Percentiles rank a stretch among this genome's conserved stretches.
phyloP scores from a whole-genome alignment of 2,329 filamentous ascomycete species.

The Penicillium digitatum region DNA sequence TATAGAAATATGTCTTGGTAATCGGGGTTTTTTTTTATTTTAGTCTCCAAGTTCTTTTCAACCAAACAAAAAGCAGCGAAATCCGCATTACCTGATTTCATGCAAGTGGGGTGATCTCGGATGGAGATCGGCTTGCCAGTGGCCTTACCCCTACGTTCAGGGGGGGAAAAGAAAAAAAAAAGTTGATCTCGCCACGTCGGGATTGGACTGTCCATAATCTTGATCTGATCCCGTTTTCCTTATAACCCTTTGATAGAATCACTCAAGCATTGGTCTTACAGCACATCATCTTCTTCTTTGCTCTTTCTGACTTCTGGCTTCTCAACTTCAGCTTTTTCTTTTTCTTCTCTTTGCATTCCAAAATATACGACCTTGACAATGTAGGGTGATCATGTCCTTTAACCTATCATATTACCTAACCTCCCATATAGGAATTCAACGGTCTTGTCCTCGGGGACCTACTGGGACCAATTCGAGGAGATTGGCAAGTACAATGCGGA shows the following conservation, averaged over 20 bases:
- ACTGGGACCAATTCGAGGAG: constrained; percentile 63
- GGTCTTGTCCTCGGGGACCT: constrained; percentile 51
- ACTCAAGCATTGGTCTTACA: background rate
- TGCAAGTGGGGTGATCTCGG: constrained; percentile 20
- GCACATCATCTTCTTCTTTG: background rate
- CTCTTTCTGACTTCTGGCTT: too few relatives aligned
- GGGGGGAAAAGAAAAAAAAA: constrained; percentile 16
- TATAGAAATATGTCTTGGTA: background rate
- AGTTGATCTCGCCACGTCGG: constrained; percentile 36
- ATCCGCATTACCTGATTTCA: constrained; percentile 3
- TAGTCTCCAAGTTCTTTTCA: background rate
- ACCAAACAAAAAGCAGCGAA: constrained; percentile 13
- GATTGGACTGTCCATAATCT: constrained; percentile 20
- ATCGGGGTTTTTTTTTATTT: background rate
- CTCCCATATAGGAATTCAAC: constrained; percentile 46
- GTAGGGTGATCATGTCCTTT: constrained; percentile 5
- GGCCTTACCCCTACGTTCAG: constrained; percentile 26
- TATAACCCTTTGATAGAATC: constrained; percentile 1
- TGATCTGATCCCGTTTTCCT: constrained; percentile 5
- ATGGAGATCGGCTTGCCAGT: constrained; percentile 33
- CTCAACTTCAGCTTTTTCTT: background rate
- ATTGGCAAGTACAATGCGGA: constrained; percentile 72
- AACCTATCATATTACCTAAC: background rate
- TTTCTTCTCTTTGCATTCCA: background rate
- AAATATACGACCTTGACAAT: constrained; percentile 5